Conservation (phyloP, 768 basidiomycete genomes). For the Mycena pura region DNA sequence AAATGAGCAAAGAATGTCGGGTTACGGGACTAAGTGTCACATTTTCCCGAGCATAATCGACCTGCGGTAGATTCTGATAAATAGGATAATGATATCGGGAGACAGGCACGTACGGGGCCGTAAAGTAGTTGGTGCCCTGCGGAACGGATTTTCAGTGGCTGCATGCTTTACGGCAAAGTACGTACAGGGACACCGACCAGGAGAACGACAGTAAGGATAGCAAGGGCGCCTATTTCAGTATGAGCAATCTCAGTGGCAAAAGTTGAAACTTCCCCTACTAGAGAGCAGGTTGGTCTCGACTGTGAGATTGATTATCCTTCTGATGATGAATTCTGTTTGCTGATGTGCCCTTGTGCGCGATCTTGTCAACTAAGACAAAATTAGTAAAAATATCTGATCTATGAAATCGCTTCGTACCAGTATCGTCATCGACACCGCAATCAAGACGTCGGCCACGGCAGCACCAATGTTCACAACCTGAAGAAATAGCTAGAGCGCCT, state of each 20-base stretch:
- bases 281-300: too few species aligned
- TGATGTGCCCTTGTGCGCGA: background rate
- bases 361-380: background rate
- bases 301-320: background rate
- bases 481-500: background rate
- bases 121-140: too few species aligned
- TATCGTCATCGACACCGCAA: background rate
- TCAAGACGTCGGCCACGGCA: background rate
- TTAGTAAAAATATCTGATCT: background rate
- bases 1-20: background rate
- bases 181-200: background rate
- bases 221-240: background rate
- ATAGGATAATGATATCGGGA: background rate
- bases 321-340: background rate
- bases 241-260: background rate
- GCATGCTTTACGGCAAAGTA: background rate
- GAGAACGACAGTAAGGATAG: conserved; percentile 2
- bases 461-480: background rate
- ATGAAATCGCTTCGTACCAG: background rate
- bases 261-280: background rate
- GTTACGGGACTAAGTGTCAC: background rate
- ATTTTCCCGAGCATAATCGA: background rate
- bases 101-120: too few species aligned
- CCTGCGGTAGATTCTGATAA: background rate
- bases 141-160: too few species aligned